Percentiles rank a stretch among this genome's conserved stretches.
phyloP scores from a whole-genome alignment of 225 moss, liverwort and hornwort species.

The Pleurozium schreberi region DNA sequence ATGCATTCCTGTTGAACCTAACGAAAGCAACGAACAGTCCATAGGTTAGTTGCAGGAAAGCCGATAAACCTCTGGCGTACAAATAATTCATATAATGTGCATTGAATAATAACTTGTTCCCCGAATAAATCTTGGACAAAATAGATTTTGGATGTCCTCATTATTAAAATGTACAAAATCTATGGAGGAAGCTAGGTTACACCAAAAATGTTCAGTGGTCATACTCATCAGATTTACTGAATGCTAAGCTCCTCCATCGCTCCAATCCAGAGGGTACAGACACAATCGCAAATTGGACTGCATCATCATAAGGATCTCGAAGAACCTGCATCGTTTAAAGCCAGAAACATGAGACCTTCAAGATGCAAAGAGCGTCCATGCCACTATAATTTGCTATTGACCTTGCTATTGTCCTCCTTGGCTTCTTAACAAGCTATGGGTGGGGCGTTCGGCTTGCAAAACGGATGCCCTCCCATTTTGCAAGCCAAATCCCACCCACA shows the following conservation, averaged over 20 bases:
- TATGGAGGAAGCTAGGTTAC: neutral
- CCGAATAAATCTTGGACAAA: neutral
- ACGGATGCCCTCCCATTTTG: too few relatives aligned
- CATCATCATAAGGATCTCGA: conserved; percentile 41
- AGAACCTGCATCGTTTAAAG: conserved; percentile 20
- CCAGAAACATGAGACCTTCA: neutral
- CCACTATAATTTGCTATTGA: too few relatives aligned
- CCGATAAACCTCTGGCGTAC: neutral
- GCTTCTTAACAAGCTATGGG: too few relatives aligned
- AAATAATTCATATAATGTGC: neutral
- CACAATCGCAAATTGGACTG: conserved; percentile 40
- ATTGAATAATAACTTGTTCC: neutral
- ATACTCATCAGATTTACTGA: conserved; percentile 20
- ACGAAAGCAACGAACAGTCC: neutral
- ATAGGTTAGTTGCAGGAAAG: neutral
- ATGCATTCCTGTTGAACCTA: conserved; percentile 32
- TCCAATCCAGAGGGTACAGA: conserved; percentile 41
- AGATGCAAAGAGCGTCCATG: neutral
- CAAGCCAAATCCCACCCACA: too few relatives aligned
- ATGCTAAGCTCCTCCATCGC: conserved; percentile 50
- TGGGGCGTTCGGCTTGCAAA: too few relatives aligned
- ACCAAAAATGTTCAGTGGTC: neutral
- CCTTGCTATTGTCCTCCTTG: too few relatives aligned
- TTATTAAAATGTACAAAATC: neutral
- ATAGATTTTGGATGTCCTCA: neutral